Conservation (phyloP, 441 rosid species). For the Populus hybrid region DNA sequence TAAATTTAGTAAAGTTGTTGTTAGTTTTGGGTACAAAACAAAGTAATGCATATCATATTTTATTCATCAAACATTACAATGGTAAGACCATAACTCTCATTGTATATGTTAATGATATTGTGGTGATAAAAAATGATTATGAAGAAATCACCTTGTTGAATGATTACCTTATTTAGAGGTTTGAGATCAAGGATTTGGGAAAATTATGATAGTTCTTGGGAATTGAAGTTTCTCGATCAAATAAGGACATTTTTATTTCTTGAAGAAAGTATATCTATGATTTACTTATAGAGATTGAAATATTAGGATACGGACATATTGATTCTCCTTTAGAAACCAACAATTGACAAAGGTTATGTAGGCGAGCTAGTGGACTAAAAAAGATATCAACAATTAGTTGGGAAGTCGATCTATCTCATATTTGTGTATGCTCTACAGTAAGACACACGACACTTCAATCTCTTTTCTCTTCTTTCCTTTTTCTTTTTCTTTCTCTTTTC, state of each 20-base stretch:
- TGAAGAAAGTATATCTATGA: not conserved
- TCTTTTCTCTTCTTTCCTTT: no score
- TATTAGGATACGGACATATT: not conserved
- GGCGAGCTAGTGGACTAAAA: no score
- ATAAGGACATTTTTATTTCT: not conserved
- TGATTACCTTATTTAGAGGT: not conserved
- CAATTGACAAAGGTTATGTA: no score
- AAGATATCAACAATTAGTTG: not conserved
- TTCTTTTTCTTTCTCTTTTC: no score
- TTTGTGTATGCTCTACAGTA: no score
- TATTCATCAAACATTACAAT: not conserved
- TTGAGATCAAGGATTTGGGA: not conserved
- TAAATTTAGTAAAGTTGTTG: not conserved
- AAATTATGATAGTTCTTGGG: not conserved
- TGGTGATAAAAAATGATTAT: not conserved
- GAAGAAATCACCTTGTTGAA: not conserved
- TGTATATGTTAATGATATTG: not conserved
- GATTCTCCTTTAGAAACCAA: not conserved
- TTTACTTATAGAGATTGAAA: not conserved
- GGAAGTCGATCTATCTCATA: no score
- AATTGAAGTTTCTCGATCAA: not conserved
- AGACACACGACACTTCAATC: no score
- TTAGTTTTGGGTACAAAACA: not conserved
- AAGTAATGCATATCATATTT: not conserved
- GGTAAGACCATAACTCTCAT: not conserved